These are phyloP conservation scores for Solanum medicagineum DNA, from an alignment of 257 asterid species.

Conservation along the genomic window DNA sequence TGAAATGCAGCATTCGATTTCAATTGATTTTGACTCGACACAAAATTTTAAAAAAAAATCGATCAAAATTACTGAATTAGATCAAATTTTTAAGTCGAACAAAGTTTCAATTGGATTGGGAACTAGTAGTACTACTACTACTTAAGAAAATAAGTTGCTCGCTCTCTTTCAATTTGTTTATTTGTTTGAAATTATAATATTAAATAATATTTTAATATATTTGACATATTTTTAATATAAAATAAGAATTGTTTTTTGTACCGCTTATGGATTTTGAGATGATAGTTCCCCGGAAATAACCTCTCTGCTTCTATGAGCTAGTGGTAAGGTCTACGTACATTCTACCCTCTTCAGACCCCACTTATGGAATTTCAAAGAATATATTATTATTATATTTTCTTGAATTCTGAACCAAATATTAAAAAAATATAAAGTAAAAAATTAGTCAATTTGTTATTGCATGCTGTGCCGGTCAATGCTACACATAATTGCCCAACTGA, in stretches of 20 bases:
- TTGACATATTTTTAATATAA: no score
- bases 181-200: no score
- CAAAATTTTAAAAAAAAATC: no score
- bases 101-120: neutral
- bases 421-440: neutral
- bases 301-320: no score
- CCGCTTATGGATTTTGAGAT: no score
- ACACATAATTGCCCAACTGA: neutral
- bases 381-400: neutral
- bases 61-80: neutral
- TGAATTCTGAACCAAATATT: rapidly evolving
- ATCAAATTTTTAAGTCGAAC: neutral
- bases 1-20: neutral
- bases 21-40: neutral
- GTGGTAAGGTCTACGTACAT: no score
- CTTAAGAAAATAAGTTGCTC: neutral
- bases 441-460: neutral
- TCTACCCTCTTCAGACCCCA: no score
- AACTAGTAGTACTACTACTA: neutral
- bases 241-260: rapidly evolving
- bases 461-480: neutral
- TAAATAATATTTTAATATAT: no score
- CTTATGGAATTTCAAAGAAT: rapidly evolving
- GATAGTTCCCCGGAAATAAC: no score
- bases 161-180: no score